These are phyloP conservation scores for Penicillium alfredii DNA, from an alignment of 495 filamentous ascomycete species.

Conservation along the genomic window DNA sequence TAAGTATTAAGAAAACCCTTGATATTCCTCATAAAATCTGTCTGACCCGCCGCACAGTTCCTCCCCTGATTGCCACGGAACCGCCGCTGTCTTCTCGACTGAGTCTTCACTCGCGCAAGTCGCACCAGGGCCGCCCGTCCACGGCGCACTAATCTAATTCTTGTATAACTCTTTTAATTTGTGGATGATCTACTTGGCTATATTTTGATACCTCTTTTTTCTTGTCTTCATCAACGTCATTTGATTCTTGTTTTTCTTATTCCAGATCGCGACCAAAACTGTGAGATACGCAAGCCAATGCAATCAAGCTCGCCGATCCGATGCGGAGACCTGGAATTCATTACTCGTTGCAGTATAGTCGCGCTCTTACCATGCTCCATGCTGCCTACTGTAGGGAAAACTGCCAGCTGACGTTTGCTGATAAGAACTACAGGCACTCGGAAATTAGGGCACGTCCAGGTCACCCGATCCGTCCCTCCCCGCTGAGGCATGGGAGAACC, in stretches of 20 bases:
- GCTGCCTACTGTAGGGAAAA: too few species aligned
- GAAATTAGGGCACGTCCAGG: too few species aligned
- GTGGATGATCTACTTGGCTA: background rate
- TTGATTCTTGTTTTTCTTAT: conserved; percentile 2
- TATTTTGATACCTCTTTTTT: background rate
- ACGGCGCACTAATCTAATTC: conserved; percentile 16
- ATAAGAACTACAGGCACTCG: too few species aligned
- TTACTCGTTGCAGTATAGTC: too few species aligned
- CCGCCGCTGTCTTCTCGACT: conserved; percentile 12
- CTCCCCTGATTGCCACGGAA: conserved; percentile 21
- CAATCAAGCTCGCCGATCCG: background rate
- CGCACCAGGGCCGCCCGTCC: conserved; percentile 20
- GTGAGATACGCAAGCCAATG: too few species aligned
- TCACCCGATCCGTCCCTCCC: too few species aligned
- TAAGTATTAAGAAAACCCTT: conserved; percentile 21
- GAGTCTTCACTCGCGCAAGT: conserved; percentile 20
- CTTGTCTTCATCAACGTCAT: background rate
- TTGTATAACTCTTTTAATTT: conserved; percentile 7
- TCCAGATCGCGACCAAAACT: too few species aligned
- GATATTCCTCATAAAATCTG: background rate
- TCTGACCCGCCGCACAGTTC: conserved; percentile 14
- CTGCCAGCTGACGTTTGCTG: too few species aligned
- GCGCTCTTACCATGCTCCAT: too few species aligned
- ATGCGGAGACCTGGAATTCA: background rate
- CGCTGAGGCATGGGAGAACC: too few species aligned